A percentile compares a stretch with the other conserved stretches of the same genome.
Evolutionary conservation across 2,329 filamentous ascomycete species (phyloP).

Genomic region (Thelonectria olida): DNA sequence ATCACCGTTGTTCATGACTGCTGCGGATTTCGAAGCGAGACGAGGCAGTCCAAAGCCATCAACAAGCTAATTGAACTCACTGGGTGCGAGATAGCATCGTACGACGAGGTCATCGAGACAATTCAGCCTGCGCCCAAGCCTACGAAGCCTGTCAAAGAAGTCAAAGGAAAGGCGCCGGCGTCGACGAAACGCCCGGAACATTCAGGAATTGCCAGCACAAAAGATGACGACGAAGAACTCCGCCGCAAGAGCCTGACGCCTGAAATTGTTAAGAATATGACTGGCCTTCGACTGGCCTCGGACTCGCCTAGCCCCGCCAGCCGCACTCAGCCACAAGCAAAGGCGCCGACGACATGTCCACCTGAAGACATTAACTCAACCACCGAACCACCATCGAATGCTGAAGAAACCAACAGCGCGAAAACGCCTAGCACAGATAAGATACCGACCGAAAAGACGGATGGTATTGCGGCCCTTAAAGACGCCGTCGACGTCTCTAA

Average conservation of each 20-base stretch:
- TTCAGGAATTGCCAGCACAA: constrained; percentile 11
- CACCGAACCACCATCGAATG: constrained; percentile 25
- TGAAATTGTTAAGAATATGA: constrained; percentile 45
- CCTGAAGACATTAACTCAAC: constrained; percentile 27
- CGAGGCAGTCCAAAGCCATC: constrained; percentile 76
- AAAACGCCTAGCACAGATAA: neutral
- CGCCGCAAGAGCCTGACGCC: constrained; percentile 36
- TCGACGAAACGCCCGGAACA: constrained; percentile 20
- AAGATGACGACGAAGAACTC: constrained; percentile 23
- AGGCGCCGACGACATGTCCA: constrained; percentile 30
- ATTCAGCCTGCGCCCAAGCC: constrained; percentile 30
- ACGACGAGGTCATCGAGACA: constrained; percentile 63
- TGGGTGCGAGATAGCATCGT: constrained; percentile 72
- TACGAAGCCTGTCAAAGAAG: constrained; percentile 1
- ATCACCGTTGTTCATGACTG: constrained; percentile 91
- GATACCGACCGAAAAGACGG: constrained; percentile 5
- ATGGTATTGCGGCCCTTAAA: constrained; percentile 20
- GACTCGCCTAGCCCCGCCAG: constrained; percentile 33
- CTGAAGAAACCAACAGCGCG: constrained; percentile 23
- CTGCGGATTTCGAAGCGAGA: constrained; percentile 78
- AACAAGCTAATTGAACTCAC: constrained; percentile 77
- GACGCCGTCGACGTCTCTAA: neutral
- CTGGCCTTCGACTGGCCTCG: constrained; percentile 42
- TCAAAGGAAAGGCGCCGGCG: constrained; percentile 14
- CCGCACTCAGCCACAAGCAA: constrained; percentile 31